These are phyloP conservation scores for Amniculicola lignicola DNA, from an alignment of 495 filamentous ascomycete genomes.

Conservation along the genomic window DNA sequence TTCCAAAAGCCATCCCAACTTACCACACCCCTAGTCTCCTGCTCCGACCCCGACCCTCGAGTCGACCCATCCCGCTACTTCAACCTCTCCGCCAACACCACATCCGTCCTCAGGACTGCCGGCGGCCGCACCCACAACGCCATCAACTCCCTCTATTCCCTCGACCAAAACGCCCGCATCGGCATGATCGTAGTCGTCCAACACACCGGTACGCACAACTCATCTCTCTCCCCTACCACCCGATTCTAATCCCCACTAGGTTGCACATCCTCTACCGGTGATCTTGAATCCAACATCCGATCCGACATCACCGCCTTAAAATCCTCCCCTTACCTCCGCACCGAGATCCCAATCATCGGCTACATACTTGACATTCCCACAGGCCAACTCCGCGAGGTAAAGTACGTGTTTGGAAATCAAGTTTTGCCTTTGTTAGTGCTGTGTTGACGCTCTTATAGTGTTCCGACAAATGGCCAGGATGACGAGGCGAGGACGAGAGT, in stretches of 20 bases:
- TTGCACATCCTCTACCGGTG: constrained; percentile 5
- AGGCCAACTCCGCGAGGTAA: constrained; percentile 21
- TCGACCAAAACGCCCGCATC: constrained; percentile 33
- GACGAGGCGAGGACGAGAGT: constrained; percentile 13
- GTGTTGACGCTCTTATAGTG: not conserved
- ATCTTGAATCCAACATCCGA: constrained; percentile 13
- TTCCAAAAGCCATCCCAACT: not conserved
- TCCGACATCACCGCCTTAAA: constrained; percentile 13
- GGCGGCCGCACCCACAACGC: constrained; percentile 38
- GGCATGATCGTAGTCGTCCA: constrained; percentile 39
- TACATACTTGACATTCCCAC: constrained; percentile 21
- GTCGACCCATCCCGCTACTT: constrained; percentile 26
- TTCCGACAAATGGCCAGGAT: constrained; percentile 9
- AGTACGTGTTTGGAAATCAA: constrained; percentile 16
- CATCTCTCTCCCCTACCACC: not conserved
- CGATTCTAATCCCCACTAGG: too few relatives aligned
- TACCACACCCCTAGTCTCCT: constrained; percentile 14
- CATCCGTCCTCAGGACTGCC: constrained; percentile 38
- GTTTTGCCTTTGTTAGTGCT: not conserved
- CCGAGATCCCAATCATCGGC: constrained; percentile 15
- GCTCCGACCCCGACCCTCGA: constrained; percentile 20
- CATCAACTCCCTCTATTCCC: constrained; percentile 31
- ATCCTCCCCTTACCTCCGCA: constrained; percentile 13
- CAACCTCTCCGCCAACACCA: constrained; percentile 23
- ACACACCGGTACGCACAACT: constrained; percentile 19